Evolutionary conservation across 495 filamentous ascomycete genomes (phyloP), one percentile per base, ranked within the genome.

Genomic region (Patellaria atrata): DNA sequence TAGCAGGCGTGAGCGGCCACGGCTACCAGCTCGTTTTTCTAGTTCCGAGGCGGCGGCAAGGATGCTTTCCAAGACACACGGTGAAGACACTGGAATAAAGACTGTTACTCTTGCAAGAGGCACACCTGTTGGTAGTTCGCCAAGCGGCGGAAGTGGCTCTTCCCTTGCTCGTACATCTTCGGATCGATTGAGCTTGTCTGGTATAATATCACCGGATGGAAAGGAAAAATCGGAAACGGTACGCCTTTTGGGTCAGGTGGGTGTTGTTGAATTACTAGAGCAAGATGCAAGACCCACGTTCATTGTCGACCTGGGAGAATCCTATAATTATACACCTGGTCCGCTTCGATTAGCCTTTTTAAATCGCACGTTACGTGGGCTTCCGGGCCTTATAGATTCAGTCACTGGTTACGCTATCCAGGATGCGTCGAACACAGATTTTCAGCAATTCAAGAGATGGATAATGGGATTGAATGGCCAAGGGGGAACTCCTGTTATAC

Each of bases 281-380:
- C 67, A 71, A 32, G 77, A 81, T 43, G 65, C 72, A 19, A 55
- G 76, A 16, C 75, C 74, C 14, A 76, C 73, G 5, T 80, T 82
- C 44, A 63, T 81, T 34, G 54, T 80, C 11, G 77, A 82, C 39
- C 54, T 77, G 6, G 59, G 51, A 20, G 68, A 75, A 38, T 39
- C 58, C 4, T 45, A 49, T n/a, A 72, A 71, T 47, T 65, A 50
- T 40, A 57, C 46, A 19, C 56, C 70, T 3, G 68, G 63, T 0
- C 55, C 61, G 14, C 51, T 80, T 14, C 58, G 63, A 11, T 57
- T 75, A 5, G 27, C 76, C 0, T 79, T 69, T 52, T 63, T 65
- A 2, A 82, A 81, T 44, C 55, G 63, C 15, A 57, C 70, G 1
- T 53, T 82, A 26, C 64, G 67, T 33, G 54, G 60, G 1, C 58